Evolutionary conservation across 1,139 yeast species (phyloP).

Genomic region (Nakaseomyces bracarensis): DNA sequence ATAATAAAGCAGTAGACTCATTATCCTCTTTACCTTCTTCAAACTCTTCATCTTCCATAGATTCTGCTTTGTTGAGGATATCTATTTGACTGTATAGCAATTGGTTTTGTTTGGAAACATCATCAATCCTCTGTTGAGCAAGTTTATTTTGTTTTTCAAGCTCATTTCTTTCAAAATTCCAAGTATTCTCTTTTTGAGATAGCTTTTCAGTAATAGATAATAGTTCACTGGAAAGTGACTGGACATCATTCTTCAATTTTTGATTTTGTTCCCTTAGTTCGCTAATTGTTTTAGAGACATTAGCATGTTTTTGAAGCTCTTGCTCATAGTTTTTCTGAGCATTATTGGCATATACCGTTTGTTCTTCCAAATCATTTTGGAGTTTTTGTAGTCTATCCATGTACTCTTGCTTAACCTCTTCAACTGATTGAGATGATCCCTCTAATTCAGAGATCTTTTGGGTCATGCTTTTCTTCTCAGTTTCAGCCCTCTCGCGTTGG

Average conservation of each 20-base stretch:
- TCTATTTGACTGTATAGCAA: slow-evolving; percentile 67
- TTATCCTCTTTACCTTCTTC: slow-evolving; percentile 16
- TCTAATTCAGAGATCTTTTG: slow-evolving; percentile 20
- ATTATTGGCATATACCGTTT: slow-evolving; percentile 42
- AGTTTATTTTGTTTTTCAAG: slow-evolving; percentile 48
- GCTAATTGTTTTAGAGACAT: slow-evolving; percentile 41
- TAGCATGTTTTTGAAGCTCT: slow-evolving; percentile 51
- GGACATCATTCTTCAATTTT: slow-evolving; percentile 35
- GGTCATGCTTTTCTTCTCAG: slow-evolving; percentile 19
- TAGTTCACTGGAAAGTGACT: slow-evolving; percentile 33
- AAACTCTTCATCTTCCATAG: slow-evolving; percentile 11
- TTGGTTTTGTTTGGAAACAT: slow-evolving; percentile 57
- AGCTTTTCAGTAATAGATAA: slow-evolving; percentile 31
- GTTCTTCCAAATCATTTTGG: slow-evolving; percentile 44
- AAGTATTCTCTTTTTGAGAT: slow-evolving; percentile 35
- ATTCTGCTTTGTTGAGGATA: slow-evolving; percentile 20
- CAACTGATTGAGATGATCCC: slow-evolving; percentile 21
- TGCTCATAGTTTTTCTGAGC: slow-evolving; percentile 51
- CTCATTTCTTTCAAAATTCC: slow-evolving; percentile 38
- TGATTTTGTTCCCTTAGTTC: slow-evolving; percentile 39
- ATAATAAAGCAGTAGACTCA: slow-evolving; percentile 40
- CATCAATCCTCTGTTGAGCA: slow-evolving; percentile 43
- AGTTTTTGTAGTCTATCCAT: slow-evolving; percentile 34
- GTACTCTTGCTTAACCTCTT: slow-evolving; percentile 34
- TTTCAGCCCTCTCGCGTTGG: slow-evolving; percentile 16